These are phyloP conservation scores for Barnettozyma sucrosica DNA, from an alignment of 805 yeast species.

Conservation along the genomic window DNA sequence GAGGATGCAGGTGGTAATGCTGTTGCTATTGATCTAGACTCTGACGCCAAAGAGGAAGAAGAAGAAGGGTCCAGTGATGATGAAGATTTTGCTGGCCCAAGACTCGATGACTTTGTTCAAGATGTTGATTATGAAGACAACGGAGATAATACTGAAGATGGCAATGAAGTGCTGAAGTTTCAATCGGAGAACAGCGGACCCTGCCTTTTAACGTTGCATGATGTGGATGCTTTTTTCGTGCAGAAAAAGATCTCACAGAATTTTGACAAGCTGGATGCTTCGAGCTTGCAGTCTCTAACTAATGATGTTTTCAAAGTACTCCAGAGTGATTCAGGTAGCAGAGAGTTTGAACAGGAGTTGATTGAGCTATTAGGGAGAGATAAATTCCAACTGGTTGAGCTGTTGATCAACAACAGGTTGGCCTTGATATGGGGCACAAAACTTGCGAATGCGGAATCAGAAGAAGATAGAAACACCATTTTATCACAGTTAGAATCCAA, in stretches of 20 bases:
- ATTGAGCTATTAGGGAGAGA: constrained; percentile 48
- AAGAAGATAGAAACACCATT: constrained; percentile 32
- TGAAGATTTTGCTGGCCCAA: constrained; percentile 31
- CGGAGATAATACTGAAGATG: constrained; percentile 19
- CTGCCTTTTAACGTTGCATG: constrained; percentile 28
- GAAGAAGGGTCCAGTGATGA: constrained; percentile 27
- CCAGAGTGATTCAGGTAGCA: constrained; percentile 29
- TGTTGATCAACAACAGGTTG: constrained; percentile 44
- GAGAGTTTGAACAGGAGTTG: constrained; percentile 50
- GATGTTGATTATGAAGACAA: constrained; percentile 19
- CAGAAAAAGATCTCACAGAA: constrained; percentile 40
- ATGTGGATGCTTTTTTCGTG: constrained; percentile 48
- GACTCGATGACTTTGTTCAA: constrained; percentile 23
- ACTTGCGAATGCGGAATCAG: constrained; percentile 34
- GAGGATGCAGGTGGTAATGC: constrained; percentile 34
- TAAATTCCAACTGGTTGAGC: constrained; percentile 42
- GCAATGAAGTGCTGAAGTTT: constrained; percentile 19
- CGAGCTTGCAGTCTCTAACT: constrained; percentile 35
- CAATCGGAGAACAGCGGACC: constrained; percentile 11
- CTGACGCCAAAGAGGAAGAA: constrained; percentile 26
- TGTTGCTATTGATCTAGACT: constrained; percentile 26
- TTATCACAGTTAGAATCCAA: constrained; percentile 38
- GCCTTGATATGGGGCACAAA: constrained; percentile 50
- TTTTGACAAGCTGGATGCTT: constrained; percentile 33
- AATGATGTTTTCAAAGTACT: constrained; percentile 37